Percentiles rank a stretch among this genome's conserved stretches.
These are phyloP conservation scores for Aureobasidium subglaciale DNA, from an alignment of 2,329 filamentous ascomycete species.

Conservation along the genomic window DNA sequence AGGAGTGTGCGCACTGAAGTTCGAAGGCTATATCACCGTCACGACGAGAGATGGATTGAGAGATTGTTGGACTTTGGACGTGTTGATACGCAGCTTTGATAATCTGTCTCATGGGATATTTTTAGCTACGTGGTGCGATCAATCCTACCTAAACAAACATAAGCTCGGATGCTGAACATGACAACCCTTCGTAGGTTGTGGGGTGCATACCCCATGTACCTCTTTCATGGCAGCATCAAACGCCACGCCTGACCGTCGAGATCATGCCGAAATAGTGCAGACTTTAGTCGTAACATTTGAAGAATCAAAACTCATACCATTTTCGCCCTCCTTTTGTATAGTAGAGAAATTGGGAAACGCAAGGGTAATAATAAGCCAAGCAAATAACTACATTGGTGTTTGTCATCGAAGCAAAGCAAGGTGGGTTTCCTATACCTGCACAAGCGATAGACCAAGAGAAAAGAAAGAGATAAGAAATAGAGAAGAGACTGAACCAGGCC, in stretches of 20 bases:
- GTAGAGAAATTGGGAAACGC: conserved; percentile 11
- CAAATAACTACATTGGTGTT: conserved; percentile 11
- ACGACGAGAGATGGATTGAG: too few species aligned
- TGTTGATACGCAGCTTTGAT: background rate
- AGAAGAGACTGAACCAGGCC: conserved; percentile 12
- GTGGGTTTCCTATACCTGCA: conserved; percentile 3
- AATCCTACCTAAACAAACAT: background rate
- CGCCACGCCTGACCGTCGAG: background rate
- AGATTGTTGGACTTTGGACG: background rate
- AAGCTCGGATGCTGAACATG: background rate
- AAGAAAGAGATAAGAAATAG: conserved; percentile 8
- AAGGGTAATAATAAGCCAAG: conserved; percentile 11
- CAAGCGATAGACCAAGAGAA: background rate
- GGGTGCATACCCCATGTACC: background rate
- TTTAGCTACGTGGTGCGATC: background rate
- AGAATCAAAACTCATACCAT: conserved; percentile 11
- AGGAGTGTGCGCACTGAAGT: too few species aligned
- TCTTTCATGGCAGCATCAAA: background rate
- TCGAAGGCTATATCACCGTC: too few species aligned
- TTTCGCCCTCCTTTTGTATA: conserved; percentile 12
- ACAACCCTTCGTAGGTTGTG: too few species aligned
- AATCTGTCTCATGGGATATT: background rate
- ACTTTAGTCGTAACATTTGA: conserved; percentile 3
- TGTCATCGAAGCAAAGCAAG: conserved; percentile 3
- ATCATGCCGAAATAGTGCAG: background rate